phyloP scores from a whole-genome alignment of 352 stramenopile genomes.

The Phytophthora litchii region DNA sequence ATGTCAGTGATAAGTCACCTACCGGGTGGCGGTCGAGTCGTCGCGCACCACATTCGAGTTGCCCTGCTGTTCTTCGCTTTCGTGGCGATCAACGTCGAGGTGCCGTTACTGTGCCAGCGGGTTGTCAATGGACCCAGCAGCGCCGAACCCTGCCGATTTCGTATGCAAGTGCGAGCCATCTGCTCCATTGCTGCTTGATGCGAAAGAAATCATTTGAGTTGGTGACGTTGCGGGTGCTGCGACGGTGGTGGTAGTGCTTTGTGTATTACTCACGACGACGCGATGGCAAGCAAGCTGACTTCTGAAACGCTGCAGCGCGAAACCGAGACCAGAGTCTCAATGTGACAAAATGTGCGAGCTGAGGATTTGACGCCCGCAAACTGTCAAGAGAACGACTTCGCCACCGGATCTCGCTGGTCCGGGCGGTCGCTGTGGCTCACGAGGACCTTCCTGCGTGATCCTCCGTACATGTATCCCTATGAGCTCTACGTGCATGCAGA shows the following conservation, averaged over 20 bases:
- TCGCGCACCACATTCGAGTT: slow-evolving; percentile 6
- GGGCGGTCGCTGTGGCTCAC: neutral
- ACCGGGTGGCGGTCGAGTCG: slow-evolving; percentile 6
- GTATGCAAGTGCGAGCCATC: neutral
- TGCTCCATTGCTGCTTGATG: slow-evolving; percentile 4
- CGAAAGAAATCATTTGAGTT: slow-evolving; percentile 31
- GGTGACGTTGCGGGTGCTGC: slow-evolving; percentile 6
- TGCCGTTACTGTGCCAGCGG: slow-evolving; percentile 3
- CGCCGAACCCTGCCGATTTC: neutral
- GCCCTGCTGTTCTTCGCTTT: slow-evolving; percentile 22
- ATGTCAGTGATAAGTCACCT: slow-evolving; percentile 1
- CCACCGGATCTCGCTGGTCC: slow-evolving; percentile 28
- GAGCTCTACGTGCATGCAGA: neutral
- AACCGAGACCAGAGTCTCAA: slow-evolving; percentile 18
- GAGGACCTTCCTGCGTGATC: slow-evolving; percentile 17
- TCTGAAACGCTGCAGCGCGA: slow-evolving; percentile 23
- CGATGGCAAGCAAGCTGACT: slow-evolving; percentile 11
- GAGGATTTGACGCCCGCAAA: slow-evolving; percentile 7
- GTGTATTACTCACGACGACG: slow-evolving; percentile 20
- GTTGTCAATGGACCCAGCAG: neutral
- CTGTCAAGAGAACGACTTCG: slow-evolving; percentile 5
- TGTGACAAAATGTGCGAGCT: slow-evolving; percentile 18
- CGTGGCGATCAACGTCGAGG: slow-evolving; percentile 1
- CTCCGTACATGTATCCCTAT: slow-evolving; percentile 19
- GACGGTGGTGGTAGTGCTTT: slow-evolving; percentile 12